These are phyloP conservation scores for Kluyveromyces nonfermentans DNA, from an alignment of 805 yeast species.

Conservation along the genomic window DNA sequence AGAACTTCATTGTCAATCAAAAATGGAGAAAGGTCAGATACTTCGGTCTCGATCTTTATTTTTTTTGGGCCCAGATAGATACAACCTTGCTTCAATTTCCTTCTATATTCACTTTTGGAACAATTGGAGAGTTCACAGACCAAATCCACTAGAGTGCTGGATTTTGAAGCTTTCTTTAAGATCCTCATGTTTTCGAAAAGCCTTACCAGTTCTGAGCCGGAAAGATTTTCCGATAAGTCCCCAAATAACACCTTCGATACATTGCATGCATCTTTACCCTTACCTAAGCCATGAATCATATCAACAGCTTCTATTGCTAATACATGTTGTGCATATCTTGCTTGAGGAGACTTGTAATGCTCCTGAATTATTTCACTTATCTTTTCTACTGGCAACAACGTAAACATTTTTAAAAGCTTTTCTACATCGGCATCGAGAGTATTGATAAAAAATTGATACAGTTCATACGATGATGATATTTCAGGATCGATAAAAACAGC, in stretches of 20 bases:
- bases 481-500: conserved; percentile 76
- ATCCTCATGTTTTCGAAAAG: conserved; percentile 17
- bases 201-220: conserved; percentile 11
- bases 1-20: conserved; percentile 53
- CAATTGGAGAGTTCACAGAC: conserved; percentile 40
- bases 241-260: conserved; percentile 58
- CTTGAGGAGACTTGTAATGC: conserved; percentile 53
- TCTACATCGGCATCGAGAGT: conserved; percentile 68
- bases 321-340: conserved; percentile 61
- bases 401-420: conserved; percentile 63
- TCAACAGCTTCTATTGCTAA: conserved; percentile 83
- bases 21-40: conserved; percentile 38
- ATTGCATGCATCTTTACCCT: conserved; percentile 56
- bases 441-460: conserved; percentile 80
- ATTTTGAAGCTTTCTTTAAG: conserved; percentile 17
- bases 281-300: conserved; percentile 74
- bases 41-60: conserved; percentile 43
- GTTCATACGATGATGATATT: conserved; percentile 69
- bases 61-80: conserved; percentile 60
- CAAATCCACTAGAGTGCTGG: conserved; percentile 38
- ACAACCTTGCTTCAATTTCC: conserved; percentile 60
- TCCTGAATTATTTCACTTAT: conserved; percentile 43
- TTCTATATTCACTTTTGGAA: conserved; percentile 48
- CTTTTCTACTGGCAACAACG: conserved; percentile 57
- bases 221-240: background rate